Base-by-base conservation (phyloP, 2,329 filamentous ascomycete species). In the Achaetomium macrosporum region DNA sequence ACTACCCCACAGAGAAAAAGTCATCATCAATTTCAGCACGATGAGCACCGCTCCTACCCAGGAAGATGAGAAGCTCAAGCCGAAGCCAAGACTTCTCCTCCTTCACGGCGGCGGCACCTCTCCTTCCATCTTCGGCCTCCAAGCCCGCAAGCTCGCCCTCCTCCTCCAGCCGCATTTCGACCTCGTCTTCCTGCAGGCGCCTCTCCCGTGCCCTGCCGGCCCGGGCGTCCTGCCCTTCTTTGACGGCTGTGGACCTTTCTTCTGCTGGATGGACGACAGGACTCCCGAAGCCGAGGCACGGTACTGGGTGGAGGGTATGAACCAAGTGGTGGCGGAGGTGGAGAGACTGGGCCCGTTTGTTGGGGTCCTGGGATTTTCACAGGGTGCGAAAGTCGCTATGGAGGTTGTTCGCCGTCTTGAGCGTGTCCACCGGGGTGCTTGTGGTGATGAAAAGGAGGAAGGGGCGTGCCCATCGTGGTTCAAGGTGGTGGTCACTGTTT, bases 91-190 rank as follows among this genome's bases (percentile, higher is more conserved):
- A 40, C 51, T 72, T 53, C 64, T 73, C 31, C 68, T 67, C 63
- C 67, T 73, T 31, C 70, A 73, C 60, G 71, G 71, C 54, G 65
- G 66, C 35, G 71, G 71, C 52, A 69, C 68, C 31, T 71, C 67
- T 52, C 61, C 66, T 50, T 51, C 40, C 43, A 72, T 66, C 61
- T 72, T 69, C 59, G 63, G 64, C 25, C 63, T 69, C 52, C 70
- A 73, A 59, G 61, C 62, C 36, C 68, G 68, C 40, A 61, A 65
- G 11, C 61, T 72, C 37, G 58, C 64, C 46, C 59, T 61, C 50
- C 59, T 57, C 17, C 65, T 72, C 25, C 43, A 57, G 16, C 55
- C 59, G 12, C 62, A 65, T 50, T 72, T 72, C 57, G 62, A 65
- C 17, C 65, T 71, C 50, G 61, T 69, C 50, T 72, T 66, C 59